Evolutionary conservation across 2,329 filamentous ascomycete species (phyloP), one percentile per base, ranked within the genome.

Genomic region (Botrytis deweyae): DNA sequence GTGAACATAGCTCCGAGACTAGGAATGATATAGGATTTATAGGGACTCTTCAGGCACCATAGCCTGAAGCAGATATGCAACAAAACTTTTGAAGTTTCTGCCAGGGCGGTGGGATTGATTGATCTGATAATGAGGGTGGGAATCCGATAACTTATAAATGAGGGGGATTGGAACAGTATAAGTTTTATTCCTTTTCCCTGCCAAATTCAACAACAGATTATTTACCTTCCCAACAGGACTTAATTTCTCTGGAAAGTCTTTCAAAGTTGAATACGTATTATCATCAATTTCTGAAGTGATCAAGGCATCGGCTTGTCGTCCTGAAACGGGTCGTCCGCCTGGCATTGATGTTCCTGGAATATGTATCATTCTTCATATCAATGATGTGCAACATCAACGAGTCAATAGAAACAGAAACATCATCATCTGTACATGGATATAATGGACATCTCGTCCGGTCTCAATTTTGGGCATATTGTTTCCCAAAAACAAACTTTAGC

Each of bases 21-120:
- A 33, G 20, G 12, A 25, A 55, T 52, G 33, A 7, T 29, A 2
- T 52, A n/a, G 33, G 12, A 44, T 12, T 66, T 66, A 64, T 29
- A 40, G 61, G 16, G 14, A 4, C 25, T 40, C 33, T 52, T 18
- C 8, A 67, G 64, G 64, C 64, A 16, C 38, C 7, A 68, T 8
- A n/a, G 36, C 36, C 65, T 68, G 22, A 40, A 68, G 65, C 65
- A 68, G 65, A 68, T 55, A 14, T 68, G 65, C 65, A 68, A 68
- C 65, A 68, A 68, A 63, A 63, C 58, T 49, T 52, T 29, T n/a
- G 7, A 38, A 9, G 18, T 40, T 46, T 71, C 58, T 49, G n/a
- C 69, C 42, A 38, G 42, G 42, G 69, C 58, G 69, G 58, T 64
- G 69, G 59, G 42, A 8, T 49, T 29, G 25, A 46, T 25, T 52